Evolutionary conservation across 2,329 filamentous ascomycete genomes (phyloP).

Genomic region (Talaromyces sp.): DNA sequence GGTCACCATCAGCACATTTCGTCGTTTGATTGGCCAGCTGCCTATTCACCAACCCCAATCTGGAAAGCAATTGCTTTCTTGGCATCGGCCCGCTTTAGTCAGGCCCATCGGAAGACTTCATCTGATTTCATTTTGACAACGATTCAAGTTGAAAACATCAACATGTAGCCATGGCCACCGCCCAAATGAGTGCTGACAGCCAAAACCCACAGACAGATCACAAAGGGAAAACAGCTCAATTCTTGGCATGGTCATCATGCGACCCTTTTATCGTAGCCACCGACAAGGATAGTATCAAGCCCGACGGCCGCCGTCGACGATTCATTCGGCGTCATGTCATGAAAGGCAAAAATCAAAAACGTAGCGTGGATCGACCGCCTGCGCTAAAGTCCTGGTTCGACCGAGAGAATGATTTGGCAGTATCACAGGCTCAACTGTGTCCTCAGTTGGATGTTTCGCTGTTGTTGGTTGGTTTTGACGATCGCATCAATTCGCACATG

Average conservation of each 20-base stretch:
- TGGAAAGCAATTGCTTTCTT: neutral
- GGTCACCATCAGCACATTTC: neutral
- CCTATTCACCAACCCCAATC: neutral
- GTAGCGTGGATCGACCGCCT: neutral
- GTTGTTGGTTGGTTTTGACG: neutral
- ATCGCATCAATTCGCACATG: neutral
- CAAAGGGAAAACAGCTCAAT: neutral
- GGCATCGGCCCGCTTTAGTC: neutral
- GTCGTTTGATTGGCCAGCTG: neutral
- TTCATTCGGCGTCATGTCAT: conserved; percentile 10
- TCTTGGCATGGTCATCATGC: neutral
- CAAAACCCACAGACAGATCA: neutral
- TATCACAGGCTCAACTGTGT: no score
- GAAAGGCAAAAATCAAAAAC: conserved; percentile 7
- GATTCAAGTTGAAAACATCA: neutral
- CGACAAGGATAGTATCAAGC: conserved; percentile 3
- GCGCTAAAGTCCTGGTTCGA: neutral
- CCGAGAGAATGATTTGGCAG: neutral
- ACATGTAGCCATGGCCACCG: neutral
- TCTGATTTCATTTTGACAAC: neutral
- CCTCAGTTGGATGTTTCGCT: neutral
- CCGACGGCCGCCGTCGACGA: neutral
- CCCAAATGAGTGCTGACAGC: neutral
- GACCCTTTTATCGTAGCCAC: conserved; percentile 7
- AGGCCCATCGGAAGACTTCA: neutral